Percentiles rank a stretch among this genome's conserved stretches.
These are phyloP conservation scores for Pythium myriotylum DNA, from an alignment of 352 stramenopile genomes.

Conservation along the genomic window DNA sequence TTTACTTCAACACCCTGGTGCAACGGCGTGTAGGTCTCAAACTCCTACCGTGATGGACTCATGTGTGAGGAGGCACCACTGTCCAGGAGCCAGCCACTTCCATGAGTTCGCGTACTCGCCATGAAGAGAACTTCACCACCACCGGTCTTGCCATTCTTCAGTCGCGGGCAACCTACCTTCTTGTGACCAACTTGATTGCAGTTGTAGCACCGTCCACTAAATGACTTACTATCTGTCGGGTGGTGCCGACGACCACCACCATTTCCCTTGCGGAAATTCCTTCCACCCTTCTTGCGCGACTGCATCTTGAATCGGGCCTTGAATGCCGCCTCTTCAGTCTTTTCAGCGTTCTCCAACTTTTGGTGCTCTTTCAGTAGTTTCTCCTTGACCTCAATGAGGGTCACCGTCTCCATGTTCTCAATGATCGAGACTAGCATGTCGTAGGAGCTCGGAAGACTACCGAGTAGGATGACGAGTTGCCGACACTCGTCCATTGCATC, in stretches of 20 bases:
- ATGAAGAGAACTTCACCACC: background rate
- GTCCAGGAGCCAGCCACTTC: slow-evolving; percentile 10
- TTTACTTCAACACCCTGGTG: background rate
- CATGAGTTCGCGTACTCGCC: background rate
- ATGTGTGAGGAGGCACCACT: slow-evolving; percentile 19
- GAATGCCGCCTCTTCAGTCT: slow-evolving; percentile 2
- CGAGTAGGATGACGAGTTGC: too few species aligned
- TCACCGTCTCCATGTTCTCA: too few species aligned
- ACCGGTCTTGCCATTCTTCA: background rate
- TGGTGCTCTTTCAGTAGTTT: too few species aligned
- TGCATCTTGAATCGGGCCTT: background rate
- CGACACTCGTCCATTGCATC: too few species aligned
- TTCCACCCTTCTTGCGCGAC: too few species aligned
- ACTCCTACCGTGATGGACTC: slow-evolving; percentile 4
- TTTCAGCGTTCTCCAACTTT: slow-evolving; percentile 3
- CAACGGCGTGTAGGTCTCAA: slow-evolving; percentile 3
- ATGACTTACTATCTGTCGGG: background rate
- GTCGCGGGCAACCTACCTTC: slow-evolving; percentile 2
- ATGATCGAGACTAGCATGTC: too few species aligned
- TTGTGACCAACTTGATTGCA: slow-evolving; percentile 13
- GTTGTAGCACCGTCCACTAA: slow-evolving; percentile 6
- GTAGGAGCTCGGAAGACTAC: too few species aligned
- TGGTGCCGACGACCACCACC: background rate
- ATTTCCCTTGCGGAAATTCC: too few species aligned
- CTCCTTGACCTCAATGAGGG: too few species aligned